Percentiles rank a stretch among this genome's conserved stretches.
Evolutionary conservation across 2,329 filamentous ascomycete genomes (phyloP).

Genomic region (Beauveria medogensis): DNA sequence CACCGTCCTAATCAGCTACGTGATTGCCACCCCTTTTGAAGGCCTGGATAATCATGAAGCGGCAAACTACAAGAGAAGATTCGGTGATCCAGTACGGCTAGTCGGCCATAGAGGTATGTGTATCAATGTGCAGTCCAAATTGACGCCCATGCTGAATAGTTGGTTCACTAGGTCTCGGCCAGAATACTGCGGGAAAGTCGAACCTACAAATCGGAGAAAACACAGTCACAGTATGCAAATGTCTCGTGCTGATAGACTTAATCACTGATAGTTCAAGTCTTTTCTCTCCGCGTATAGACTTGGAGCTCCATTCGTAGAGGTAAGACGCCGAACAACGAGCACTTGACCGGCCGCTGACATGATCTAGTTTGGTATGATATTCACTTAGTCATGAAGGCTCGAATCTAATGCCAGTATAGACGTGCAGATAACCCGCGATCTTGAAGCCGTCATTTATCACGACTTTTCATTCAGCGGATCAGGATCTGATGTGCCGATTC

Average conservation of each 20-base stretch:
- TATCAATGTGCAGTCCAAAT: background rate
- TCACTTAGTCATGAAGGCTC: background rate
- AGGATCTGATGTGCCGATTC: conserved; percentile 31
- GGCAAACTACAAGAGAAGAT: background rate
- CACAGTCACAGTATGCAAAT: background rate
- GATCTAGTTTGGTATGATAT: conserved; percentile 2
- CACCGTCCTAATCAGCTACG: conserved; percentile 25
- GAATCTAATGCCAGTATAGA: conserved; percentile 18
- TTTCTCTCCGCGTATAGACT: conserved; percentile 4
- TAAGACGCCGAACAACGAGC: background rate
- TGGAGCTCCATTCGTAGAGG: conserved; percentile 8
- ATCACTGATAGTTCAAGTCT: background rate
- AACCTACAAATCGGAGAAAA: conserved; percentile 9
- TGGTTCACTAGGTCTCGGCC: background rate
- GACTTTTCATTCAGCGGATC: conserved; percentile 34
- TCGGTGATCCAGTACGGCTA: conserved; percentile 13
- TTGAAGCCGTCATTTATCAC: conserved; percentile 32
- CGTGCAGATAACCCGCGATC: conserved; percentile 33
- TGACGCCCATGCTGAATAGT: background rate
- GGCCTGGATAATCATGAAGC: conserved; percentile 4
- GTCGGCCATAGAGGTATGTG: conserved; percentile 27
- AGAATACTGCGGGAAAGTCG: background rate
- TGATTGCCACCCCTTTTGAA: conserved; percentile 21
- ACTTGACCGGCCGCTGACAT: background rate
- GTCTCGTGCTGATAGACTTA: rapidly evolving